Percentiles rank a stretch among this genome's conserved stretches.
These are phyloP conservation scores for Naganishia randhawae DNA, from an alignment of 768 basidiomycete species.

Conservation along the genomic window DNA sequence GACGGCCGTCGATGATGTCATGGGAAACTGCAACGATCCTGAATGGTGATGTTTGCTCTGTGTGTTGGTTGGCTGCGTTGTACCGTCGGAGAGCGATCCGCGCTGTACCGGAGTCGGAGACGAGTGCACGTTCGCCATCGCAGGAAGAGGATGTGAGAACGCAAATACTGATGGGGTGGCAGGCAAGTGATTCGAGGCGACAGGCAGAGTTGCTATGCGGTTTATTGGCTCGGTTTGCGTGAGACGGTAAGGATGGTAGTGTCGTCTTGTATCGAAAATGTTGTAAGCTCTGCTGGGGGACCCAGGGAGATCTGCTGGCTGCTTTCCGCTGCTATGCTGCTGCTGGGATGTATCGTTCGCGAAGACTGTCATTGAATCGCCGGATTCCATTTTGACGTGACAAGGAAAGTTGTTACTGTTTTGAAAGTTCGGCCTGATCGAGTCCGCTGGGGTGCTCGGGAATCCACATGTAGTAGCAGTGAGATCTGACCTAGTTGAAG, in stretches of 20 bases:
- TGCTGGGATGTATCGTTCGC: neutral
- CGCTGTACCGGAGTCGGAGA: neutral
- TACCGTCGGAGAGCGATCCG: neutral
- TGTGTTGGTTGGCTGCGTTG: neutral
- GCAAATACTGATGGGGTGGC: neutral
- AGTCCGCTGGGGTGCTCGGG: neutral
- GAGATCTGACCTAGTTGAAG: neutral
- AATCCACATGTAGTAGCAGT: neutral
- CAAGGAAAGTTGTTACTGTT: neutral
- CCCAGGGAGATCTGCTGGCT: neutral
- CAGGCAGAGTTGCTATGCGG: neutral
- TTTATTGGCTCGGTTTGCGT: neutral
- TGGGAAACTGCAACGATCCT: neutral
- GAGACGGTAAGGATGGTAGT: constrained; percentile 2
- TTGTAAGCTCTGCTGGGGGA: neutral
- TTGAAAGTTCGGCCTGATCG: neutral
- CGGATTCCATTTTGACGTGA: neutral
- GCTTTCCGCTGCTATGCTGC: neutral
- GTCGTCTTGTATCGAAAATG: too few relatives aligned
- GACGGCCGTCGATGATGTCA: neutral
- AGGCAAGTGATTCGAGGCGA: neutral
- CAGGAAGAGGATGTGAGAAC: neutral
- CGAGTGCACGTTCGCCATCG: neutral
- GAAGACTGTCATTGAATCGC: neutral
- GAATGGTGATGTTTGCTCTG: constrained; percentile 1